These are phyloP conservation scores for Cystobasidium slooffiae DNA, from an alignment of 1,284 basidiomycete genomes.

Conservation along the genomic window DNA sequence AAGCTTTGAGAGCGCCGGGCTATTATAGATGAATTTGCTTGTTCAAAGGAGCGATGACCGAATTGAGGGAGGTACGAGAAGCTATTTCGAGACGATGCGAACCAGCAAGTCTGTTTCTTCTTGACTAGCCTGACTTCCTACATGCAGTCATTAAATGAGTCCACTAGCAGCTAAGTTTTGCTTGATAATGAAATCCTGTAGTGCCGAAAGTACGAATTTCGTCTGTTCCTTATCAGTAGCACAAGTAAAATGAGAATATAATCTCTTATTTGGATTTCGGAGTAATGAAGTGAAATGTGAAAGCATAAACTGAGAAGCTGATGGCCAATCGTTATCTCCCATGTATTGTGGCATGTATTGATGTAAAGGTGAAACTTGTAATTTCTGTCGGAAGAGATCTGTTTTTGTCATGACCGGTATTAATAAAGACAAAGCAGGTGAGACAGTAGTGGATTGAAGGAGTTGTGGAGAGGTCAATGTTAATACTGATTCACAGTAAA, in stretches of 20 bases:
- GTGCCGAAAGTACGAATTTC: conserved; percentile 56
- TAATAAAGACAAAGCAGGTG: neutral
- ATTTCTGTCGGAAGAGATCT: conserved; percentile 90
- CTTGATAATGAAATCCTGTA: conserved; percentile 52
- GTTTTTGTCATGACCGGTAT: conserved; percentile 62
- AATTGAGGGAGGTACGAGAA: too few relatives aligned
- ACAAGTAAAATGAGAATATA: conserved; percentile 42
- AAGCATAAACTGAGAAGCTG: conserved; percentile 40
- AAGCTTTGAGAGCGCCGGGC: too few relatives aligned
- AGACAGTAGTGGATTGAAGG: neutral
- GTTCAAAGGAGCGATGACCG: too few relatives aligned
- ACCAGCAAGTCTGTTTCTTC: too few relatives aligned
- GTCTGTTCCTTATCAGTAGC: conserved; percentile 50
- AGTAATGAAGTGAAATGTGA: conserved; percentile 32
- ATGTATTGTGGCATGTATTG: conserved; percentile 60
- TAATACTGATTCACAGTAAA: neutral
- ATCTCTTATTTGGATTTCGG: conserved; percentile 36
- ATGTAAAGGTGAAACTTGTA: conserved; percentile 78
- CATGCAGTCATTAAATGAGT: conserved; percentile 9
- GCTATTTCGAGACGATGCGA: too few relatives aligned
- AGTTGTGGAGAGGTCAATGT: too few relatives aligned
- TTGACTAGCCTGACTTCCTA: too few relatives aligned
- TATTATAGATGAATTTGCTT: too few relatives aligned
- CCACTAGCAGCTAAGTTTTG: conserved; percentile 43
- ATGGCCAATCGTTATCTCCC: conserved; percentile 30